These are phyloP conservation scores for Caryopteris hybrid DNA, from an alignment of 305 asterid species.

Conservation along the genomic window DNA sequence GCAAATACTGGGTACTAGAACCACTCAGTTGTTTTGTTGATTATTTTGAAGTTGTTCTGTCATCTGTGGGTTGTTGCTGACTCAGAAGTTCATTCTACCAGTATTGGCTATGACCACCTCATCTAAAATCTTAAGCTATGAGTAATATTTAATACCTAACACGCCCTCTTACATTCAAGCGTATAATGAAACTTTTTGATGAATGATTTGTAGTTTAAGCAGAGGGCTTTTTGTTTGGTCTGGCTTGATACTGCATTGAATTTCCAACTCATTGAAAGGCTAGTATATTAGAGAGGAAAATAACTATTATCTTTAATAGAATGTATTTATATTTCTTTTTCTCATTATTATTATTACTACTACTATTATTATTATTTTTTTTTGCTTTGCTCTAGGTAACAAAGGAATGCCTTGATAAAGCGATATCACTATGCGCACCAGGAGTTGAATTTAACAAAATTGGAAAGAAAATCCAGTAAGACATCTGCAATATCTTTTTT, in stretches of 20 bases:
- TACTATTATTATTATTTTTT: neutral
- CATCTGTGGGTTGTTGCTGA: slow-evolving; percentile 8
- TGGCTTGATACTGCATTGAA: too few relatives aligned
- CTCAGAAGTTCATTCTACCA: neutral
- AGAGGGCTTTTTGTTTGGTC: too few relatives aligned
- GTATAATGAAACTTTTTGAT: too few relatives aligned
- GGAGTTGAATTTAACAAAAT: slow-evolving; percentile 78
- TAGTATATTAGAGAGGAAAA: too few relatives aligned
- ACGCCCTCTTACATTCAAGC: too few relatives aligned
- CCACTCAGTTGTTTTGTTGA: slow-evolving; percentile 6
- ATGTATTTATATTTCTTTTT: neutral
- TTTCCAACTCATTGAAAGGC: too few relatives aligned
- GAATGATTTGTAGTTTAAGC: too few relatives aligned
- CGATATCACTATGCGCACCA: slow-evolving; percentile 88
- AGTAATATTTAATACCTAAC: neutral
- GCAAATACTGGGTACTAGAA: neutral
- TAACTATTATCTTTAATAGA: neutral
- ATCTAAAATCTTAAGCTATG: neutral
- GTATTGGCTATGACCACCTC: neutral
- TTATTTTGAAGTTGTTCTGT: neutral
- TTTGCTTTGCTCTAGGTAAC: slow-evolving; percentile 54
- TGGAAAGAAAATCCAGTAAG: slow-evolving; percentile 93
- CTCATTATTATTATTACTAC: neutral
- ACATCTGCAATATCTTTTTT: slow-evolving; percentile 18
- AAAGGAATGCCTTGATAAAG: slow-evolving; percentile 75